Base-by-base conservation (phyloP, 208 protist genomes). In the Willaertia magna region DNA sequence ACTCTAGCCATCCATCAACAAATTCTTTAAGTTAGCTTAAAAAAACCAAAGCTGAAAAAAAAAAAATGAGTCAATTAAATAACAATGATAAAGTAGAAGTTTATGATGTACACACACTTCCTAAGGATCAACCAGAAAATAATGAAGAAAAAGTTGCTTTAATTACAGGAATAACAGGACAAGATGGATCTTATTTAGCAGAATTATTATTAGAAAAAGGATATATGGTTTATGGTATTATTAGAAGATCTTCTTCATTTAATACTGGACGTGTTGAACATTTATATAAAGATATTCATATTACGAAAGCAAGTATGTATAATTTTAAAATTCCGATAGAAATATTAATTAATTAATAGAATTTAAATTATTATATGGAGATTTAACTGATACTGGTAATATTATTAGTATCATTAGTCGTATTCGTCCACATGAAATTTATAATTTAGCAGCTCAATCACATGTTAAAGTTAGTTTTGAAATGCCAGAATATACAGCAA, bases 401-500 rank as follows among this genome's bases (percentile, higher is more conserved):
- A 89, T 97, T 22, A 87, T 93, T 39, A 42, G 82, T 22, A 94
- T 98, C 79, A 89, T 98, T 48, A 76, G 85, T 12, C 61, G 87
- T 59, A 87, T 96, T 51, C 76, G 88, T 49, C 95, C 95, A n/a
- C 88, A 89, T 78, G 95, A 97, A 83, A 88, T 97, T 11, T 97
- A 97, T 88, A 96, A 97, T 89, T 90, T 97, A 30, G 92, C 67
- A 22, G 96, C 96, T 11, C 95, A 97, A 90, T 95, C 91, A 49
- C 95, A 97, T 87, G 95, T 97, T 39, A 96, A 97, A 87, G 95
- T 98, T 12, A 97, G 95, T 26, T 98, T 98, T 89, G 96, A 98
- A 46, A 92, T 95, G 81, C 89, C 95, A 34, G 95, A 97, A 87
- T 98, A 98, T 91, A 98, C 96, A 2, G 95, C 91, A 4, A 88